Base-by-base conservation (phyloP, 805 yeast genomes). In the Kluyveromyces starmeri region DNA sequence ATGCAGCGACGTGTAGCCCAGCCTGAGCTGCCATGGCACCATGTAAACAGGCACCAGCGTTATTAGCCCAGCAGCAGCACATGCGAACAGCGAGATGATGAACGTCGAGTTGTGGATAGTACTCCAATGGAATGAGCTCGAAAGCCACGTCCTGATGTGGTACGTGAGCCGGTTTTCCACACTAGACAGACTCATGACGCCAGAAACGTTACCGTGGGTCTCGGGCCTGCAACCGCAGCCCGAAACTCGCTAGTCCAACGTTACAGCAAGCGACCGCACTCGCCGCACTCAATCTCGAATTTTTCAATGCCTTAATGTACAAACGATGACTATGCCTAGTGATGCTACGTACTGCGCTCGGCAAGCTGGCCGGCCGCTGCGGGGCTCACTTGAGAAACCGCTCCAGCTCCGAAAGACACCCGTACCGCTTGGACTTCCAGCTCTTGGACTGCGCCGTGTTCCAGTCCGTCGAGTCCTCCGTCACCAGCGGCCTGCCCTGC, bases 51-150 rank as follows among this genome's bases (percentile, higher is more conserved):
- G 79, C 53, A 86, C 84, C 14, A 88, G 67, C 39, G 84, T 67
- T 34, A 89, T 81, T 4, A 94, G 82, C 0, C 95, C 96, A 16
- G 85, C 77, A 30, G 79, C 69, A 2, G 85, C 63, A 57, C 95
- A 82, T 34, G 83, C 68, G 11, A 69, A 23, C 26, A 82, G 55
- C 2, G 88, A 70, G 20, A 75, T 62, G 7, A 55, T 36, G 46
- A 81, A 81, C 11, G 89, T 76, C 14, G 65, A 41, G 15, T 52
- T 50, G 39, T 71, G 67, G 11, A 78, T 48, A 1, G 53, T 23
- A 9, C 50, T 48, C 7, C 59, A 56, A 5, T 73, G 62, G 40
- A 73, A 59, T 29, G 65, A 62, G 5, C 48, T 51, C 1, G 66
- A 59, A 13, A 77, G 56, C 37, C 59, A 53, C 8, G 50, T 44